These are phyloP conservation scores for Auricularia sp. DNA, from an alignment of 768 basidiomycete genomes.

Conservation along the genomic window DNA sequence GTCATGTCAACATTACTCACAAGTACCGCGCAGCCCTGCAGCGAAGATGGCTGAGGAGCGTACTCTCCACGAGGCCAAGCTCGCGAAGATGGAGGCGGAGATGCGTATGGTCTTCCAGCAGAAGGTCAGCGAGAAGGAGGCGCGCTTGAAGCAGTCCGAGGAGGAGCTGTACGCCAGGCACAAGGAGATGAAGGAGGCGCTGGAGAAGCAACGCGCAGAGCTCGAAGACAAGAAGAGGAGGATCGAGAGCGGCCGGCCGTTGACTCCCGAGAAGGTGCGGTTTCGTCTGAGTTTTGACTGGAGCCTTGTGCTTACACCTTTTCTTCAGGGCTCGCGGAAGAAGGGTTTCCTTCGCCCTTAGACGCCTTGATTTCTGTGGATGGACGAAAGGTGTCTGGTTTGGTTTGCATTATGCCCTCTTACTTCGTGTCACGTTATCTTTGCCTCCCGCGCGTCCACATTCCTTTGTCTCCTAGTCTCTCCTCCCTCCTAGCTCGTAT, in stretches of 20 bases:
- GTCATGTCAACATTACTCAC: slow-evolving; percentile 4
- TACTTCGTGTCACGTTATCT: background rate
- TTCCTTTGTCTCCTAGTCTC: background rate
- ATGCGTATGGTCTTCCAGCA: slow-evolving; percentile 99
- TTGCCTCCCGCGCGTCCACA: background rate
- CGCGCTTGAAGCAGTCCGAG: slow-evolving; percentile 97
- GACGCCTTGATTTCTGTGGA: slow-evolving; percentile 10
- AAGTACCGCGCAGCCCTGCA: slow-evolving; percentile 57
- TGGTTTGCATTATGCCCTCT: background rate
- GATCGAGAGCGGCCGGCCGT: slow-evolving; percentile 86
- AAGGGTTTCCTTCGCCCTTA: slow-evolving; percentile 68
- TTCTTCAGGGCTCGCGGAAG: slow-evolving; percentile 47
- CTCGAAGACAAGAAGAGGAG: slow-evolving; percentile 98
- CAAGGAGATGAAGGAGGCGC: slow-evolving; percentile 98
- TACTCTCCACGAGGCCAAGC: slow-evolving; percentile 89
- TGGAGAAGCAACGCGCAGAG: slow-evolving; percentile 92
- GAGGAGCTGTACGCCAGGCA: slow-evolving; percentile 98
- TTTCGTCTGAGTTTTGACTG: background rate
- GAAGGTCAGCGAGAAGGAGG: slow-evolving; percentile 98
- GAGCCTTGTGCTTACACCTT: background rate
- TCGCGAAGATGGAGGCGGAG: slow-evolving; percentile 99
- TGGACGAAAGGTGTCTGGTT: background rate
- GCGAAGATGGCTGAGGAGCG: slow-evolving; percentile 95
- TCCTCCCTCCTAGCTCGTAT: background rate
- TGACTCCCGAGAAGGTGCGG: slow-evolving; percentile 83